Conservation (phyloP, 2,329 filamentous ascomycete genomes). For the Tolypocladium ovalisporum region DNA sequence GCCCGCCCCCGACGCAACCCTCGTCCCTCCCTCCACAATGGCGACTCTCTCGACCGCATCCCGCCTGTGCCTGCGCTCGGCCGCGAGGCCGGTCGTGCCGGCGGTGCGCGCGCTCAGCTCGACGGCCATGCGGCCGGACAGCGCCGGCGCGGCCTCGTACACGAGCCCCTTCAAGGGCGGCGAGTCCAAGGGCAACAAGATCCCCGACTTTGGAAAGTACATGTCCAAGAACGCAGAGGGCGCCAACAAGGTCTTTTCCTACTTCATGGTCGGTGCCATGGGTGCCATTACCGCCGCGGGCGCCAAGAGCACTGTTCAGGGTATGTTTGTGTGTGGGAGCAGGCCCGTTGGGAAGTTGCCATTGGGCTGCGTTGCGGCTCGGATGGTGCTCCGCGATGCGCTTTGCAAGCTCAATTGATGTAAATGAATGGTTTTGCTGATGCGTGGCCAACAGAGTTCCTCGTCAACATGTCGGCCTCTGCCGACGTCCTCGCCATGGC, state of each 20-base stretch:
- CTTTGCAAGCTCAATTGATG: background rate
- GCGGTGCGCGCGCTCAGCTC: slow-evolving; percentile 46
- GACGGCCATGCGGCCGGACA: slow-evolving; percentile 35
- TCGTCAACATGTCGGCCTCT: slow-evolving; percentile 99
- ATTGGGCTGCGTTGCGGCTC: slow-evolving; percentile 10
- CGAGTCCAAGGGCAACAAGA: slow-evolving; percentile 49
- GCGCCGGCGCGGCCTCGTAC: slow-evolving; percentile 39
- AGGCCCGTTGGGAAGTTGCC: slow-evolving; percentile 8
- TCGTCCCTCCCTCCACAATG: slow-evolving; percentile 39
- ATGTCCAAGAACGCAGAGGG: slow-evolving; percentile 55
- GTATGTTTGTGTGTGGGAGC: slow-evolving; percentile 56
- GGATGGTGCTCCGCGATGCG: slow-evolving; percentile 3
- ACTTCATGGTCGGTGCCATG: slow-evolving; percentile 98
- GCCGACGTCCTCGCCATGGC: slow-evolving; percentile 98
- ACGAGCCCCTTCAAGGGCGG: slow-evolving; percentile 55
- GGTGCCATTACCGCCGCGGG: slow-evolving; percentile 85
- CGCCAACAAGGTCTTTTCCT: slow-evolving; percentile 80
- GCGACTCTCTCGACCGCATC: slow-evolving; percentile 59
- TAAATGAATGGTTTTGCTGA: slow-evolving; percentile 18
- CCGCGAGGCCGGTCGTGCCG: slow-evolving; percentile 28
- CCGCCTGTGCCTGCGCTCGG: slow-evolving; percentile 55
- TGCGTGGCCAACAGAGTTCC: slow-evolving; percentile 61
- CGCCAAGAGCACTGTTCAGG: slow-evolving; percentile 96
- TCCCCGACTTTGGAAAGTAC: slow-evolving; percentile 88
- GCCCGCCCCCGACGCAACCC: slow-evolving; percentile 8